A percentile compares a stretch with the other conserved stretches of the same genome.
Conservation (phyloP, 2,329 filamentous ascomycete genomes). For the Tolypocladium sp. region DNA sequence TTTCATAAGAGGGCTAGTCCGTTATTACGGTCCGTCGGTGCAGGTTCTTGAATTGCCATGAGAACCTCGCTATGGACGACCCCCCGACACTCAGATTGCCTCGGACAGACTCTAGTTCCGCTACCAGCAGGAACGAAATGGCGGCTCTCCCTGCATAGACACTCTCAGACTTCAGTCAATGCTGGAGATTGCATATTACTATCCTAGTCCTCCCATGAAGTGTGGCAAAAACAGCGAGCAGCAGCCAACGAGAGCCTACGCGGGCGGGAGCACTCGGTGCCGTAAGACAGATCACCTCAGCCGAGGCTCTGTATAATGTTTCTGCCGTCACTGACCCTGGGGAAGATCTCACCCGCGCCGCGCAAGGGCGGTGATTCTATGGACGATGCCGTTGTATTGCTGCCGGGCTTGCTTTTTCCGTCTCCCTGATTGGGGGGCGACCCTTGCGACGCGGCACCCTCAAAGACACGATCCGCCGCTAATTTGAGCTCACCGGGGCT, state of each 20-base stretch:
- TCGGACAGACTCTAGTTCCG: too few species aligned
- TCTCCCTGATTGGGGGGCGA: neutral
- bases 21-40: too few species aligned
- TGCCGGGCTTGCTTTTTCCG: neutral
- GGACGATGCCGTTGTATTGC: neutral
- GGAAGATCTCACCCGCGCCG: neutral
- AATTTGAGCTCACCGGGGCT: neutral
- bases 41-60: too few species aligned
- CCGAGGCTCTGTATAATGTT: neutral
- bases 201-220: too few species aligned
- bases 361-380: neutral
- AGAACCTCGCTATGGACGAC: too few species aligned
- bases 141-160: too few species aligned
- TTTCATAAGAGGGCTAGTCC: too few species aligned
- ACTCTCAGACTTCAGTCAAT: too few species aligned
- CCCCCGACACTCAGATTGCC: too few species aligned
- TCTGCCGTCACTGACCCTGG: neutral
- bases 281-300: neutral
- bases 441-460: neutral
- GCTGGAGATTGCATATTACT: too few species aligned
- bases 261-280: neutral
- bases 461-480: neutral
- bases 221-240: neutral
- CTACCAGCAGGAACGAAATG: too few species aligned
- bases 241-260: neutral